Percentiles rank a stretch among this genome's conserved stretches.
Evolutionary conservation across 768 basidiomycete genomes (phyloP).

Genomic region (Chiua virens): DNA sequence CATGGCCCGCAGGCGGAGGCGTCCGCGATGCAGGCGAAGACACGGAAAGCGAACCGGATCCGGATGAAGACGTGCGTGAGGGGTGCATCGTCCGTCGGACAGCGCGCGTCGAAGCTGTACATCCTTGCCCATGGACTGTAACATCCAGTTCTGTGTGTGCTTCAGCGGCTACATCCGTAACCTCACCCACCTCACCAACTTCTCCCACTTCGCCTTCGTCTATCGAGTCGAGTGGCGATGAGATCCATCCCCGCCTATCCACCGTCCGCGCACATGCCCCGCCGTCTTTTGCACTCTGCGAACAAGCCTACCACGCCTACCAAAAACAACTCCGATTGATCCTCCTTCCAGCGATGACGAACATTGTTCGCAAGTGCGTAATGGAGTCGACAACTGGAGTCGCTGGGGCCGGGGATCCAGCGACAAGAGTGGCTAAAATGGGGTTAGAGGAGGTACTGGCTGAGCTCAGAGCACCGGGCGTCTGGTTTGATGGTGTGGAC

Average conservation of each 20-base stretch:
- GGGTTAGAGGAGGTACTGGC: slow-evolving; percentile 57
- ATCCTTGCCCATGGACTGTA: slow-evolving; percentile 66
- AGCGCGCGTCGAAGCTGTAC: slow-evolving; percentile 28
- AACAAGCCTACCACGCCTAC: slow-evolving; percentile 59
- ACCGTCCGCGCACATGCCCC: slow-evolving; percentile 54
- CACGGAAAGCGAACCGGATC: slow-evolving; percentile 30
- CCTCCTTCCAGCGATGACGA: slow-evolving; percentile 63
- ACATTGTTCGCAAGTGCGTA: slow-evolving; percentile 63
- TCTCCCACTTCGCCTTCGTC: slow-evolving; percentile 17
- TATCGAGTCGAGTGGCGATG: slow-evolving; percentile 12
- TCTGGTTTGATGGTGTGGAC: slow-evolving; percentile 76
- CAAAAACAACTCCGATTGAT: slow-evolving; percentile 59
- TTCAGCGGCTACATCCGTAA: slow-evolving; percentile 11
- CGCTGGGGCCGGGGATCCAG: slow-evolving; percentile 48
- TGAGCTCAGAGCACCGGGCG: slow-evolving; percentile 52
- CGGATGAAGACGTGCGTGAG: slow-evolving; percentile 17
- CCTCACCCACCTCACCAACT: slow-evolving; percentile 25
- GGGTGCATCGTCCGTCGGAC: slow-evolving; percentile 20
- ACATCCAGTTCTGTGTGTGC: slow-evolving; percentile 9
- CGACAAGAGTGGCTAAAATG: slow-evolving; percentile 55
- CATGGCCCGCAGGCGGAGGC: slow-evolving; percentile 40
- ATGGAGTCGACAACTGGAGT: slow-evolving; percentile 57
- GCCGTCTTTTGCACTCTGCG: slow-evolving; percentile 63
- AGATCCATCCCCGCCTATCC: slow-evolving; percentile 47
- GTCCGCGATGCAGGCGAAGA: slow-evolving; percentile 25